Evolutionary conservation across 1,284 basidiomycete species (phyloP).

Genomic region (Leucoagaricus sp.): DNA sequence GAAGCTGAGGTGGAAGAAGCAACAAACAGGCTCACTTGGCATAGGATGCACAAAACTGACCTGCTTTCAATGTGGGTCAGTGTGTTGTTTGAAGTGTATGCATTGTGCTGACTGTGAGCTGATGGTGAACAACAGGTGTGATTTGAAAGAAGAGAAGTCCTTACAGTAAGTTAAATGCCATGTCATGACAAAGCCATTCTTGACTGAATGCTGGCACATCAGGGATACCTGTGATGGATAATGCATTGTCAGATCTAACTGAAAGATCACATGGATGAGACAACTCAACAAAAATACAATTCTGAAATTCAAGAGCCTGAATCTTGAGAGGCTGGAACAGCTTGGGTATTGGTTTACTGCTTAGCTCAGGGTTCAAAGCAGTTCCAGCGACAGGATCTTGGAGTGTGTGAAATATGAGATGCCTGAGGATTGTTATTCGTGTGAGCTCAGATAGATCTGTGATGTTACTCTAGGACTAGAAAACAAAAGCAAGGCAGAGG

Average conservation of each 20-base stretch:
- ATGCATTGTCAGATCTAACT: not conserved
- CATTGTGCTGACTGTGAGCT: slow-evolving; percentile 43
- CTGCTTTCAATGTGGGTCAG: slow-evolving; percentile 38
- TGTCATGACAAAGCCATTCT: slow-evolving; percentile 44
- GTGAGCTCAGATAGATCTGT: not conserved
- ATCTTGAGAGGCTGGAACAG: slow-evolving; percentile 64
- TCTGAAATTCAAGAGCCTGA: slow-evolving; percentile 63
- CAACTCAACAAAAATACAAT: slow-evolving; percentile 55
- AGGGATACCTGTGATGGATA: slow-evolving; percentile 38
- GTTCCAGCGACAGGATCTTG: slow-evolving; percentile 50
- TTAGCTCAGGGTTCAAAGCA: slow-evolving; percentile 30
- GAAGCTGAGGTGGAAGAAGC: not conserved
- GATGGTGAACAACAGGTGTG: not conserved
- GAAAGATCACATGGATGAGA: not conserved
- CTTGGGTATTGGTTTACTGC: slow-evolving; percentile 40
- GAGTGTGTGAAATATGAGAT: slow-evolving; percentile 52
- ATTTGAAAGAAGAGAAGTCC: slow-evolving; percentile 14
- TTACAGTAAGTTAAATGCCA: slow-evolving; percentile 39
- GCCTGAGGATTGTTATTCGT: slow-evolving; percentile 31
- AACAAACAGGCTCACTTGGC: slow-evolving; percentile 29
- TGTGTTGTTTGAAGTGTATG: no score
- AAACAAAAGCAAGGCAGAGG: no score
- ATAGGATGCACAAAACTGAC: slow-evolving; percentile 51
- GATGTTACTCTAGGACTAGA: no score
- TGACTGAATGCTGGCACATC: slow-evolving; percentile 63